These are phyloP conservation scores for Mycena leptocephala DNA, from an alignment of 768 basidiomycete species.

Conservation along the genomic window DNA sequence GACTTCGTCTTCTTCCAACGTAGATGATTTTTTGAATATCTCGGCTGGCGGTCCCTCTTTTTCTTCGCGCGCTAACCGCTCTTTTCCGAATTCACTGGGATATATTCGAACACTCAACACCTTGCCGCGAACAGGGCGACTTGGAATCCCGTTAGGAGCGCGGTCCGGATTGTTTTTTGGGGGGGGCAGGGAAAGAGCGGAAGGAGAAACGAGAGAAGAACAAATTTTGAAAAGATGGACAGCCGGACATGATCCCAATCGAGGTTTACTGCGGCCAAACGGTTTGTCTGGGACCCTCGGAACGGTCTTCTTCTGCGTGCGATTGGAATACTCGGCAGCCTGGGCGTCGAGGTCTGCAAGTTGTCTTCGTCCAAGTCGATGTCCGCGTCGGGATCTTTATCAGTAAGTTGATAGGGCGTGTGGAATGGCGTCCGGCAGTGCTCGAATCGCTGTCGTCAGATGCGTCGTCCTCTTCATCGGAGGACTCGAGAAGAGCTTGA, in stretches of 20 bases:
- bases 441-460: conserved; percentile 66
- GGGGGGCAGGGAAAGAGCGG: conserved; percentile 58
- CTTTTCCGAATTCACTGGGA: conserved; percentile 95
- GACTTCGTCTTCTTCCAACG: conserved; percentile 68
- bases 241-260: conserved; percentile 99
- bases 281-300: conserved; percentile 68
- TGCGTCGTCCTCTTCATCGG: conserved; percentile 75
- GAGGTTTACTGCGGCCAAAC: conserved; percentile 94
- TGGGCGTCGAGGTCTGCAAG: conserved; percentile 82
- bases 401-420: conserved; percentile 57
- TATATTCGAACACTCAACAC: conserved; percentile 88
- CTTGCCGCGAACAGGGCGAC: conserved; percentile 70
- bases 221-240: conserved; percentile 93
- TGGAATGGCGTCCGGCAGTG: conserved; percentile 63
- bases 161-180: conserved; percentile 35
- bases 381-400: conserved; percentile 62
- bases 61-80: conserved; percentile 89
- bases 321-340: conserved; percentile 72
- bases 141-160: conserved; percentile 35
- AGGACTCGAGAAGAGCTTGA: conserved; percentile 89
- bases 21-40: conserved; percentile 76
- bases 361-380: conserved; percentile 88
- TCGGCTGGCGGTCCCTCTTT: conserved; percentile 91
- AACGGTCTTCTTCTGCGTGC: conserved; percentile 61
- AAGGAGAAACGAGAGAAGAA: conserved; percentile 84